Base-by-base conservation (phyloP, 257 asterid species). In the Ballota nigra region DNA sequence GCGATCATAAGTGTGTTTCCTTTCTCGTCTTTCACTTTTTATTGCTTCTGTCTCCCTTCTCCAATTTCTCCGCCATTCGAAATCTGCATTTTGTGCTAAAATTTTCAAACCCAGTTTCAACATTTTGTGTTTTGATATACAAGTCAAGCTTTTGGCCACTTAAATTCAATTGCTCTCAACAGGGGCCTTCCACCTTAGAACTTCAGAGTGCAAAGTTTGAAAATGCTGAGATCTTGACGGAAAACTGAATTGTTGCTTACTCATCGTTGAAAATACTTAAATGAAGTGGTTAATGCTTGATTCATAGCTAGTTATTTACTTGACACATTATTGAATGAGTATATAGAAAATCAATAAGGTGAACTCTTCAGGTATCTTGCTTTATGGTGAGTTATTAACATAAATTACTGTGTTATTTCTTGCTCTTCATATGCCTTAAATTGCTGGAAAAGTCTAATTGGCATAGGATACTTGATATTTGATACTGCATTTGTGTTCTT, bases 1-100 rank as follows among this genome's bases (percentile, higher is more conserved):
- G 98, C 19, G 98, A 93, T 70, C 56, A 83, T 84, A 72, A 69
- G 98, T 86, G 61, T 45, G 82, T 23, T 40, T 11, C 15, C 12
- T 64, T 45, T 10, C 7, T 0, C 61, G 51, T 79, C 34, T 16
- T 6, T 51, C 15, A 20, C 8, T 49, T 19, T 63, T n/a, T 15
- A 19, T 28, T 26, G 22, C 36, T 3, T 41, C 6, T 34, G 26
- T 40, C 13, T 36, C 38, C 8, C 2, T 63, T 23, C 71, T 31
- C 19, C 23, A 47, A 41, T 68, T 60, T 16, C 28, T 36, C 16
- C 16, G 60, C 40, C 43, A 41, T 13, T 41, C 0, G 12, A 40
- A 40, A 40, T 40, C 47, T 40, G n/a, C 16, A 13, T 41, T 41
- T 41, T 41, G 51, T 41, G 51, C 51, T 13, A 41, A 12, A 41